A percentile compares a stretch with the other conserved stretches of the same genome.
Evolutionary conservation across 2,329 filamentous ascomycete species (phyloP).

Genomic region (Cladosporium cucumerinum): DNA sequence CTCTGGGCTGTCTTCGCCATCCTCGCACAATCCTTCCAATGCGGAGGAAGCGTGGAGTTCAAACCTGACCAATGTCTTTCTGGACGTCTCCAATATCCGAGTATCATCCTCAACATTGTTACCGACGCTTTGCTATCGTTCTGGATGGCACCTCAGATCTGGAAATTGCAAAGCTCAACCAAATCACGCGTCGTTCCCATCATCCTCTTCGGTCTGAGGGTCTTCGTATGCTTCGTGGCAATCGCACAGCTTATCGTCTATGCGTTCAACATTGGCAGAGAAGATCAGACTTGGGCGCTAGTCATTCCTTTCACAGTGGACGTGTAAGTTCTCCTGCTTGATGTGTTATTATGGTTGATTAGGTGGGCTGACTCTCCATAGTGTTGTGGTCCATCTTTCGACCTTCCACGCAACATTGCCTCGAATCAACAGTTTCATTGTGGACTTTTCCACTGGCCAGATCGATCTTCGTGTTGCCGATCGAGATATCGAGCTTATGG

Average conservation of each 20-base stretch:
- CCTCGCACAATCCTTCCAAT: conserved; percentile 21
- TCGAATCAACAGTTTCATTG: conserved; percentile 20
- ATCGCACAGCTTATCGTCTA: conserved; percentile 13
- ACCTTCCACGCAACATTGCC: conserved; percentile 20
- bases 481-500: conserved; percentile 15
- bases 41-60: conserved; percentile 20
- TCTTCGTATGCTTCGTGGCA: conserved; percentile 17
- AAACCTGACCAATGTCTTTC: conserved; percentile 19
- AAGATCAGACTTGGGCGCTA: conserved; percentile 10
- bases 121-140: conserved; percentile 27
- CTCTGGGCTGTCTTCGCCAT: conserved; percentile 19
- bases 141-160: conserved; percentile 30
- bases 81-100: conserved; percentile 21
- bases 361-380: not conserved
- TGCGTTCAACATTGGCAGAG: not conserved
- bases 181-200: conserved; percentile 12
- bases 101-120: conserved; percentile 25
- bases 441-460: conserved; percentile 20
- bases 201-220: conserved; percentile 16
- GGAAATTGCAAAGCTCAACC: conserved; percentile 21
- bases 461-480: conserved; percentile 17
- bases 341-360: not conserved
- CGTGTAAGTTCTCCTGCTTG: not conserved
- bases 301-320: not conserved
- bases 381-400: conserved; percentile 17